phyloP scores from a whole-genome alignment of 106 monocot species.

The Vanilla planifolia region DNA sequence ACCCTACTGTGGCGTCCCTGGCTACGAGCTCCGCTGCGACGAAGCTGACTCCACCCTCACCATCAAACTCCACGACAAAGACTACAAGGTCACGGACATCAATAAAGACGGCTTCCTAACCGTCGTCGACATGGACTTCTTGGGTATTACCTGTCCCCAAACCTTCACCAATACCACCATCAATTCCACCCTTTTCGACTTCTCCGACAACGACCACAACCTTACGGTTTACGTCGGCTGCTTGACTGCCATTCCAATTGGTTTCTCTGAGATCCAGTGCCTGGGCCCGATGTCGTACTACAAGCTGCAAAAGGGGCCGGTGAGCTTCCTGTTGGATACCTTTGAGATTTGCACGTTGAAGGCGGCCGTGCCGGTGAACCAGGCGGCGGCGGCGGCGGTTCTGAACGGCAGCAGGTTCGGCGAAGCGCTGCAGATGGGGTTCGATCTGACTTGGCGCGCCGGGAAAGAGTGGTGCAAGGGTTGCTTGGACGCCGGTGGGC shows the following conservation, averaged over 20 bases:
- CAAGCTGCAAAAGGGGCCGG: neutral
- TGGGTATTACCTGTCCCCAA: neutral
- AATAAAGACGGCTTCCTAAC: constrained; percentile 9
- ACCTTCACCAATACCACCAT: constrained; percentile 11
- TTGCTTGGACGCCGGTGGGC: constrained; percentile 19
- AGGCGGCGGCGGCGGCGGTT: neutral
- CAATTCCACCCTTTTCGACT: constrained; percentile 9
- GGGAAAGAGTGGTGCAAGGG: constrained; percentile 19
- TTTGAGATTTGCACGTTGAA: neutral
- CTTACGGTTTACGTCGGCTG: constrained; percentile 16
- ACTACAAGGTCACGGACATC: constrained; percentile 2
- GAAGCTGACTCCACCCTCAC: neutral
- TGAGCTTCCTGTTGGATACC: neutral
- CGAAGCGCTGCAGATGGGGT: constrained; percentile 20
- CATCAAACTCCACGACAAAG: neutral
- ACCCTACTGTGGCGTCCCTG: constrained; percentile 15
- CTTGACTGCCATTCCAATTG: neutral
- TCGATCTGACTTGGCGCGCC: constrained; percentile 11
- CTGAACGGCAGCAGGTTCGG: constrained; percentile 4
- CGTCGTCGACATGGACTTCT: neutral
- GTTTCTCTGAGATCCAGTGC: neutral
- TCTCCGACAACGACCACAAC: constrained; percentile 1
- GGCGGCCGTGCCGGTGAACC: constrained; percentile 3
- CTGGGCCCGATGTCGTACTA: constrained; percentile 7
- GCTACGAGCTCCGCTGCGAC: constrained; percentile 7